Conservation (phyloP, 2,329 filamentous ascomycete genomes). For the Plenodomus tracheiphilus region DNA sequence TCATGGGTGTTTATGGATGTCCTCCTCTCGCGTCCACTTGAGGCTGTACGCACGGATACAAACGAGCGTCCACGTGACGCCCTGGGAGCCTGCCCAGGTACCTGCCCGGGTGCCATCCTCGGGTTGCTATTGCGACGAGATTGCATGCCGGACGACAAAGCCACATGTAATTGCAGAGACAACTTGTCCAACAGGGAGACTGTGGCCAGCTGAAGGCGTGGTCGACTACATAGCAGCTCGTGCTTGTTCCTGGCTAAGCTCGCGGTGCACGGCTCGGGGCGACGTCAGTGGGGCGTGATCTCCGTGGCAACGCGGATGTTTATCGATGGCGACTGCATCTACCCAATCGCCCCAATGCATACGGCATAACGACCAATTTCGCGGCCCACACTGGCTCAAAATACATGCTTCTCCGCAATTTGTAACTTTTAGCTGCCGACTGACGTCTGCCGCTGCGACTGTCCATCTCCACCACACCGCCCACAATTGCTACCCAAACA, state of each 20-base stretch:
- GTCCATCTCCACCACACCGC: constrained; percentile 10
- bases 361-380: constrained; percentile 16
- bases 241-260: constrained; percentile 6
- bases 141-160: neutral
- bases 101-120: neutral
- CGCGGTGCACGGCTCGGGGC: constrained; percentile 16
- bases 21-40: too few relatives aligned
- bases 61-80: neutral
- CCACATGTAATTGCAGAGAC: neutral
- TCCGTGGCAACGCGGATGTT: constrained; percentile 22
- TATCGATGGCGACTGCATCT: constrained; percentile 19
- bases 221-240: neutral
- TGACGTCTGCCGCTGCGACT: constrained; percentile 2
- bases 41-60: too few relatives aligned
- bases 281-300: constrained; percentile 10
- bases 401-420: constrained; percentile 32
- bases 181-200: neutral
- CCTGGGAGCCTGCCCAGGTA: too few relatives aligned
- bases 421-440: constrained; percentile 25
- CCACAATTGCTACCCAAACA: neutral
- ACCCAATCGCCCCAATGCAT: constrained; percentile 7
- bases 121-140: neutral
- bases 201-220: neutral
- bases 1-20: too few relatives aligned
- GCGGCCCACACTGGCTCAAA: constrained; percentile 31